phyloP scores from a whole-genome alignment of 495 filamentous ascomycete genomes.

The Rhypophila decipiens region DNA sequence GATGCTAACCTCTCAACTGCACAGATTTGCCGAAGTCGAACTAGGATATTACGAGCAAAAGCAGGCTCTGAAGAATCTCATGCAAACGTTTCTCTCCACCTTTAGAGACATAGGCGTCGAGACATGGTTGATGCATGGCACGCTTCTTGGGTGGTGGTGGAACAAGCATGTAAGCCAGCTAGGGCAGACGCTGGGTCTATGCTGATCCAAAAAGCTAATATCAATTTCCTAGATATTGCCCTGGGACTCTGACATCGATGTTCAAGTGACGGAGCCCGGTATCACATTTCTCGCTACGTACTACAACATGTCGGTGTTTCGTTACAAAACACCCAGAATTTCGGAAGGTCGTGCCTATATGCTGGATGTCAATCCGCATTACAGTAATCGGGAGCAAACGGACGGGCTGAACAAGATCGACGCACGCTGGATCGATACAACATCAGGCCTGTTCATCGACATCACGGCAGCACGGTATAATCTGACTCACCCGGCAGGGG shows the following conservation, averaged over 20 bases:
- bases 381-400: constrained; percentile 52
- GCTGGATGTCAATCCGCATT: constrained; percentile 65
- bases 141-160: constrained; percentile 28
- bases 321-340: constrained; percentile 41
- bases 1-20: neutral
- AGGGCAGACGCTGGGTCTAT: neutral
- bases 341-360: constrained; percentile 51
- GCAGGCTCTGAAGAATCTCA: constrained; percentile 44
- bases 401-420: constrained; percentile 64
- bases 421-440: constrained; percentile 68
- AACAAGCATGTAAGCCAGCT: constrained; percentile 15
- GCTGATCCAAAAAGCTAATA: neutral
- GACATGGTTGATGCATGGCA: constrained; percentile 24
- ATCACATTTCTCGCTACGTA: constrained; percentile 58
- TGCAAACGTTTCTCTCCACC: constrained; percentile 59
- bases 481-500: constrained; percentile 19
- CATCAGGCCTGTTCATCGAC: constrained; percentile 68
- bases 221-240: constrained; percentile 50
- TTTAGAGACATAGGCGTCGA: constrained; percentile 43
- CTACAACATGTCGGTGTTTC: constrained; percentile 58
- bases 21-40: constrained; percentile 42
- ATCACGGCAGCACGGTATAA: constrained; percentile 46
- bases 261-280: constrained; percentile 59
- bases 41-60: constrained; percentile 44
- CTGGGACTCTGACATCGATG: constrained; percentile 71